These are phyloP conservation scores for Xerocomellus intermedius DNA, from an alignment of 768 basidiomycete genomes.

Conservation along the genomic window DNA sequence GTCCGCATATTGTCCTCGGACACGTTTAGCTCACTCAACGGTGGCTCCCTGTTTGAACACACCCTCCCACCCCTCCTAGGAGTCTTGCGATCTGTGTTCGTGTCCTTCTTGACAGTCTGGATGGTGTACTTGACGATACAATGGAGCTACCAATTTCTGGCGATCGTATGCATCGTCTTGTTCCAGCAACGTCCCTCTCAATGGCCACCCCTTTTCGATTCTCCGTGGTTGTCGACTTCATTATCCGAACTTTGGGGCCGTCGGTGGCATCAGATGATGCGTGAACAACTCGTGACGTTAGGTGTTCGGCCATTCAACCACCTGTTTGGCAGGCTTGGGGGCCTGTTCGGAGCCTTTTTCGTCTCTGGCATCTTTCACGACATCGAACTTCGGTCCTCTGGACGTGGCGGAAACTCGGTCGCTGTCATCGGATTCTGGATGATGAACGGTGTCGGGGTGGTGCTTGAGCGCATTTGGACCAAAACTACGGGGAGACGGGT, in stretches of 20 bases:
- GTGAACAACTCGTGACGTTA: conserved; percentile 44
- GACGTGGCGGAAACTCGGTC: conserved; percentile 42
- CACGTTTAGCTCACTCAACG: conserved; percentile 35
- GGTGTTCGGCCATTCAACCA: conserved; percentile 44
- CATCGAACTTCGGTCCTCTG: conserved; percentile 35
- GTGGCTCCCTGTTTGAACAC: conserved; percentile 36
- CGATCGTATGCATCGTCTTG: conserved; percentile 45
- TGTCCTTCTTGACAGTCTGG: conserved; percentile 38
- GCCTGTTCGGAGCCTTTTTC: conserved; percentile 55
- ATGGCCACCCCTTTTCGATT: conserved; percentile 63
- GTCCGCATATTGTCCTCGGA: conserved; percentile 35
- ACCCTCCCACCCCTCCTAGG: conserved; percentile 31
- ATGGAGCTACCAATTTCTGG: conserved; percentile 37
- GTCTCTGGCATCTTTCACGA: conserved; percentile 60
- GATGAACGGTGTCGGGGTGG: conserved; percentile 49
- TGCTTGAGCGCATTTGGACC: conserved; percentile 50
- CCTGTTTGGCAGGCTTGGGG: conserved; percentile 49
- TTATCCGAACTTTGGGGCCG: conserved; percentile 59
- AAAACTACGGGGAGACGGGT: conserved; percentile 41
- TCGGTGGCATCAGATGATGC: conserved; percentile 68
- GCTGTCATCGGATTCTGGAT: conserved; percentile 51
- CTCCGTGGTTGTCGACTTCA: conserved; percentile 57
- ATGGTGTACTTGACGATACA: conserved; percentile 46
- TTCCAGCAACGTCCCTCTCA: conserved; percentile 47
- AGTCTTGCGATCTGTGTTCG: conserved; percentile 39